Evolutionary conservation across 768 basidiomycete species (phyloP).

Genomic region (Lentinus tigrinus): DNA sequence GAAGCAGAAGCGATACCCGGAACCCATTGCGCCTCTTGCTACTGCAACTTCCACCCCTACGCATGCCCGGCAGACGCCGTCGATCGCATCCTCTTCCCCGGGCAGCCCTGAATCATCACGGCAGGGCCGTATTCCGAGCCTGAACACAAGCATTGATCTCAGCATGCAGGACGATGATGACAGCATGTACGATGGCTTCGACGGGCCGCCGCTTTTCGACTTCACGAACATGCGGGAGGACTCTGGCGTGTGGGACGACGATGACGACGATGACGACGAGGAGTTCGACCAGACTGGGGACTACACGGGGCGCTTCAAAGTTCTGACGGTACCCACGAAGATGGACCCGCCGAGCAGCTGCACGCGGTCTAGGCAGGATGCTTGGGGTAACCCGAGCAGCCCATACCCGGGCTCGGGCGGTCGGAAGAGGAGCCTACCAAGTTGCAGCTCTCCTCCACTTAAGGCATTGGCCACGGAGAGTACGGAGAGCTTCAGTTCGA

Average conservation of each 20-base stretch:
- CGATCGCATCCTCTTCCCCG: slow-evolving; percentile 34
- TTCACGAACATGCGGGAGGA: slow-evolving; percentile 13
- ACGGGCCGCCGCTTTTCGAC: slow-evolving; percentile 22
- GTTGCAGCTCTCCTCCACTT: slow-evolving; percentile 6
- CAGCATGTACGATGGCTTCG: slow-evolving; percentile 15
- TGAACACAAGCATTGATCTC: slow-evolving; percentile 17
- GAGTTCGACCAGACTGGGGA: slow-evolving; percentile 47
- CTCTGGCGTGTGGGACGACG: slow-evolving; percentile 21
- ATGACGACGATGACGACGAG: slow-evolving; percentile 27
- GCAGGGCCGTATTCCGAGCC: slow-evolving; percentile 17
- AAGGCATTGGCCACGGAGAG: background rate
- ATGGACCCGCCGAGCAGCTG: slow-evolving; percentile 61
- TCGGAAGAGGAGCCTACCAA: slow-evolving; percentile 2
- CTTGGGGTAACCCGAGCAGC: slow-evolving; percentile 71
- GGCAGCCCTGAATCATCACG: slow-evolving; percentile 6
- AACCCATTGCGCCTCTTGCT: background rate
- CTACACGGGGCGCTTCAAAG: slow-evolving; percentile 65
- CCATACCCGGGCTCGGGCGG: slow-evolving; percentile 47
- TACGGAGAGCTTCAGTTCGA: background rate
- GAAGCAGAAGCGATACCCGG: slow-evolving; percentile 4
- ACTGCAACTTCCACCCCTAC: slow-evolving; percentile 25
- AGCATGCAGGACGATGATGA: slow-evolving; percentile 12
- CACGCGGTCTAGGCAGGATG: slow-evolving; percentile 47
- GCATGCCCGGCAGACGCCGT: slow-evolving; percentile 37
- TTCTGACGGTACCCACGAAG: slow-evolving; percentile 59